Evolutionary conservation across 306 rosid genomes (phyloP).

Genomic region (Corylus avellana): DNA sequence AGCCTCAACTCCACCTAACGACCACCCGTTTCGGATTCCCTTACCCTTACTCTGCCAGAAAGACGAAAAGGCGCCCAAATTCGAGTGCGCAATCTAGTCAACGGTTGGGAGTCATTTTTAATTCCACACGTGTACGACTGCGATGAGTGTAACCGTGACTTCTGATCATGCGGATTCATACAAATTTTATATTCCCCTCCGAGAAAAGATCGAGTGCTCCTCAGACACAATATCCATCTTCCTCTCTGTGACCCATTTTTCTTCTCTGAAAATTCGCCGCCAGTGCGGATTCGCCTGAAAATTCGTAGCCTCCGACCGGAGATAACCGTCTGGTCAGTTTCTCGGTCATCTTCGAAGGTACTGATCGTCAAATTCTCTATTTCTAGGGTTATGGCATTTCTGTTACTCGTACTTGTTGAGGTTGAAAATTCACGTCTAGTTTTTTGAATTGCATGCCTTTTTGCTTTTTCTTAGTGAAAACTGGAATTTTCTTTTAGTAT

Average conservation of each 20-base stretch:
- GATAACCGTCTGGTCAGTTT: neutral
- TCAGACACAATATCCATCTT: constrained; percentile 17
- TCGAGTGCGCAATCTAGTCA: neutral
- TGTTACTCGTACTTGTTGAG: constrained; percentile 4
- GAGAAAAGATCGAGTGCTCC: constrained; percentile 38
- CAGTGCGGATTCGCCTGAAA: constrained; percentile 24
- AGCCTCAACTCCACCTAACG: neutral
- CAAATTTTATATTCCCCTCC: neutral
- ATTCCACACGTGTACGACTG: constrained; percentile 1
- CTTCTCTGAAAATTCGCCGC: constrained; percentile 5
- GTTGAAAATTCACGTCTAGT: neutral
- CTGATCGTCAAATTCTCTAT: neutral
- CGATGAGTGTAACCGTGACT: neutral
- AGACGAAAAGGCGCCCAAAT: constrained; percentile 1
- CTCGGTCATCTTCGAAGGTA: neutral
- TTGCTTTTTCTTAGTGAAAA: neutral
- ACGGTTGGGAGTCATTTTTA: neutral
- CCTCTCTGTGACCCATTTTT: neutral
- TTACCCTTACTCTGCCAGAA: neutral
- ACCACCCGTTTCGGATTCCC: constrained; percentile 8
- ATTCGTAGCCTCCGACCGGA: neutral
- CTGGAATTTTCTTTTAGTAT: neutral
- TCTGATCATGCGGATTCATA: neutral
- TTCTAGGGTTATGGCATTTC: constrained; percentile 13
- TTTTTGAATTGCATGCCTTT: neutral